A percentile compares a stretch with the other conserved stretches of the same genome.
These are phyloP conservation scores for Corniculantispora saksenae DNA, from an alignment of 2,329 filamentous ascomycete genomes.

Conservation along the genomic window DNA sequence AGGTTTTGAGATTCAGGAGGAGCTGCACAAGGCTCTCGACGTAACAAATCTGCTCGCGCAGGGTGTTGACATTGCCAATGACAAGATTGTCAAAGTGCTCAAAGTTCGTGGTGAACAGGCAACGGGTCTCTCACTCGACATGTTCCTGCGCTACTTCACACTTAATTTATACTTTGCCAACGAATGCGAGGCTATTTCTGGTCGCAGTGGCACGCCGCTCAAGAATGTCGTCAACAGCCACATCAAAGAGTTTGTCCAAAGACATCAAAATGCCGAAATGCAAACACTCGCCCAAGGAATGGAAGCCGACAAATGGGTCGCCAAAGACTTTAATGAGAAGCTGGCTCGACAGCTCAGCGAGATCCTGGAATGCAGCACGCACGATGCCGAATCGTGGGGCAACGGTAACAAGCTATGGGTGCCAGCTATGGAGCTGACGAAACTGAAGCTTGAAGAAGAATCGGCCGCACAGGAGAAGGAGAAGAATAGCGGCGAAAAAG, in stretches of 20 bases:
- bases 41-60: conserved; percentile 77
- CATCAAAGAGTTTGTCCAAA: conserved; percentile 77
- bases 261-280: conserved; percentile 70
- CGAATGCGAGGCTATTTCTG: conserved; percentile 83
- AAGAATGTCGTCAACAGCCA: conserved; percentile 81
- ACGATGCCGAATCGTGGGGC: conserved; percentile 68
- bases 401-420: conserved; percentile 61
- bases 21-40: conserved; percentile 75
- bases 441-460: conserved; percentile 34
- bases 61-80: conserved; percentile 78
- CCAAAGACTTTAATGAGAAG: conserved; percentile 70
- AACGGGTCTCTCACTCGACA: conserved; percentile 63
- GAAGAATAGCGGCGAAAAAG: conserved; percentile 45
- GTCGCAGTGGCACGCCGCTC: conserved; percentile 71
- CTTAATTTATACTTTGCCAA: conserved; percentile 82
- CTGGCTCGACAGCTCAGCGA: conserved; percentile 61
- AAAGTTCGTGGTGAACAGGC: conserved; percentile 77
- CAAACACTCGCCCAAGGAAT: conserved; percentile 74
- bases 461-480: conserved; percentile 34
- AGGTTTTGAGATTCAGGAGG: conserved; percentile 63
- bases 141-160: conserved; percentile 80
- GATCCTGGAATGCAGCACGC: conserved; percentile 70
- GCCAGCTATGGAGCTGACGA: conserved; percentile 43
- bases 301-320: conserved; percentile 79
- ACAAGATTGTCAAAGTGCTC: conserved; percentile 72